phyloP scores from a whole-genome alignment of 371 early-diverging fungal genomes.

The Mortierella sp. region DNA sequence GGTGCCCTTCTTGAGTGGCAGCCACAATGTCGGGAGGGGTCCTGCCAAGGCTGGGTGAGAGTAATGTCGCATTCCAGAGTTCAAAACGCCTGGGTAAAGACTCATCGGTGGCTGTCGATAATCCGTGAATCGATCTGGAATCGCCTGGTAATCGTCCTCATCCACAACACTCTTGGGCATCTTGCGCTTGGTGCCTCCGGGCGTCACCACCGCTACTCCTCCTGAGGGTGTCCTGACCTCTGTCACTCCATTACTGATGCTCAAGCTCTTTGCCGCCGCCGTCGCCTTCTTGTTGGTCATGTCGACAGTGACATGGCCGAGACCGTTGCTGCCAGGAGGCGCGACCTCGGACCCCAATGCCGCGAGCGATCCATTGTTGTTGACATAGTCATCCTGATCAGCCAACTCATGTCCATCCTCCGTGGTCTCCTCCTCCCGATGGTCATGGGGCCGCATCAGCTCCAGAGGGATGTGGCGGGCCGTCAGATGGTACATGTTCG shows the following conservation, averaged over 20 bases:
- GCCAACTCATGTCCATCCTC: not conserved
- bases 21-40: slow-evolving; percentile 82
- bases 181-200: slow-evolving; percentile 21
- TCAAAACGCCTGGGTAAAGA: slow-evolving; percentile 76
- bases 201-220: slow-evolving; percentile 12
- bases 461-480: slow-evolving; percentile 65
- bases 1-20: slow-evolving; percentile 61
- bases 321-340: slow-evolving; percentile 3
- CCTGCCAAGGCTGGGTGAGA: slow-evolving; percentile 81
- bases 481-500: slow-evolving; percentile 68
- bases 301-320: slow-evolving; percentile 16
- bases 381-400: not conserved
- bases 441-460: slow-evolving; percentile 22
- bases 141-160: slow-evolving; percentile 79
- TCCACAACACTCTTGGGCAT: slow-evolving; percentile 60
- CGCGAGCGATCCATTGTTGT: slow-evolving; percentile 8
- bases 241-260: not conserved
- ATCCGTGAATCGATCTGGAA: slow-evolving; percentile 51
- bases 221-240: not conserved
- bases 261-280: not conserved
- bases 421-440: not conserved
- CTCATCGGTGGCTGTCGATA: slow-evolving; percentile 69
- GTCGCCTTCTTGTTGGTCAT: not conserved
- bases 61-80: slow-evolving; percentile 82
- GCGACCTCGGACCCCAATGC: slow-evolving; percentile 21